phyloP scores from a whole-genome alignment of 192 early-diverging fungal species.

The Gonapodya sp. region DNA sequence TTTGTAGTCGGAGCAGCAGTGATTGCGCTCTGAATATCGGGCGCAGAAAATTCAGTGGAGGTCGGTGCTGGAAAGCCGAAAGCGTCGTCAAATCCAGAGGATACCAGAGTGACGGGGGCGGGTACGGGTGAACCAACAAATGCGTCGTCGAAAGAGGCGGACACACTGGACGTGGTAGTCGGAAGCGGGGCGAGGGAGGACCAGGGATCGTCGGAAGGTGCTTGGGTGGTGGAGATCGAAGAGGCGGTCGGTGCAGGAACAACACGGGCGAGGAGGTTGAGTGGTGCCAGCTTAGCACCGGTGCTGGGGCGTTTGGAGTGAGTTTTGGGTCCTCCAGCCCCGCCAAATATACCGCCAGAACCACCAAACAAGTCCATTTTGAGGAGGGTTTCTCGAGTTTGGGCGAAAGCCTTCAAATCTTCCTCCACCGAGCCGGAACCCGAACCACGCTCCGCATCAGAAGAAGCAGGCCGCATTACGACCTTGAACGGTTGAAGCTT shows the following conservation, averaged over 20 bases:
- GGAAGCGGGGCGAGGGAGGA: background rate
- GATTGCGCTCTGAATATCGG: background rate
- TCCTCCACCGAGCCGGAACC: background rate
- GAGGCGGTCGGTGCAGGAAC: too few species aligned
- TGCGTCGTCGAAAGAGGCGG: too few species aligned
- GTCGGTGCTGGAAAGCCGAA: background rate
- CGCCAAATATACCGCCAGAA: background rate
- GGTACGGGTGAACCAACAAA: too few species aligned
- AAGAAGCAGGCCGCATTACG: background rate
- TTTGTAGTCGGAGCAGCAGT: background rate
- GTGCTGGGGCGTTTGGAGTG: too few species aligned
- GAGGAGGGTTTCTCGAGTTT: background rate
- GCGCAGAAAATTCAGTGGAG: background rate
- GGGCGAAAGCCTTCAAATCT: background rate
- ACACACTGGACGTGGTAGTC: background rate
- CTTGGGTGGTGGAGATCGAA: background rate
- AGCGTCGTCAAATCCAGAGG: background rate
- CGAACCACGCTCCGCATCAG: background rate
- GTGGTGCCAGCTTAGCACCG: too few species aligned
- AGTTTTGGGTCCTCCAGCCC: too few species aligned
- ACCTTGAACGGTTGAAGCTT: background rate
- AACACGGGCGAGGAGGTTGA: too few species aligned
- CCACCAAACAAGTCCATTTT: background rate
- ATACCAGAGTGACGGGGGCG: too few species aligned
- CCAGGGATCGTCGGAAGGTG: background rate